phyloP scores from a whole-genome alignment of 2,329 filamentous ascomycete genomes.

The Hypoxylon sp. region DNA sequence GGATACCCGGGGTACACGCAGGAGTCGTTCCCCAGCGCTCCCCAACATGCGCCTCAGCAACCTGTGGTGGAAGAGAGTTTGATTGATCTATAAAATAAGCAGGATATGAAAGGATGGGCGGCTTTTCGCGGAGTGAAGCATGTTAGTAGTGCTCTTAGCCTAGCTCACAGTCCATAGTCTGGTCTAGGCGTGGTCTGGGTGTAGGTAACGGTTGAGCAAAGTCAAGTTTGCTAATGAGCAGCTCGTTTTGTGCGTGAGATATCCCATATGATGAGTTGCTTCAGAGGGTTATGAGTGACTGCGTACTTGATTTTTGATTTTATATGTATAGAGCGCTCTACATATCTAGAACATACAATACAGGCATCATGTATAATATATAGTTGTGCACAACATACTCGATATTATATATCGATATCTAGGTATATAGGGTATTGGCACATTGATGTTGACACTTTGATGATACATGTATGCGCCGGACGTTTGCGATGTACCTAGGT shows the following conservation, averaged over 20 bases:
- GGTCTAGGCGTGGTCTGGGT: background rate
- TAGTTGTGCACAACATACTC: background rate
- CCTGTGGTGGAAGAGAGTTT: conserved; percentile 76
- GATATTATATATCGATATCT: background rate
- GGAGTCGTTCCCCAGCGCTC: conserved; percentile 71
- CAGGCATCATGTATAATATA: no score
- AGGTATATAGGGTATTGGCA: no score
- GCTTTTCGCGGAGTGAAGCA: background rate
- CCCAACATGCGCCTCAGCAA: conserved; percentile 66
- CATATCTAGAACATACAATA: no score
- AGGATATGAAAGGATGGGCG: background rate
- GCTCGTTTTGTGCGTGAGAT: background rate
- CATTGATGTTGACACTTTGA: no score
- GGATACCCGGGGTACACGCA: conserved; percentile 62
- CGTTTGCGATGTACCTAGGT: no score
- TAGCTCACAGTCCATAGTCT: background rate
- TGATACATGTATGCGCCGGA: no score
- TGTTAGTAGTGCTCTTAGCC: background rate
- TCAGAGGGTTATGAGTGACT: no score
- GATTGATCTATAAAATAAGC: conserved; percentile 70
- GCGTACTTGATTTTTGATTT: no score
- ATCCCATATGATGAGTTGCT: no score
- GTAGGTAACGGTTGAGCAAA: background rate
- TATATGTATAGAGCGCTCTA: no score
- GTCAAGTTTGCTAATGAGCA: background rate